phyloP scores from a whole-genome alignment of 2,329 filamentous ascomycete genomes.

The Ilyonectria robusta region DNA sequence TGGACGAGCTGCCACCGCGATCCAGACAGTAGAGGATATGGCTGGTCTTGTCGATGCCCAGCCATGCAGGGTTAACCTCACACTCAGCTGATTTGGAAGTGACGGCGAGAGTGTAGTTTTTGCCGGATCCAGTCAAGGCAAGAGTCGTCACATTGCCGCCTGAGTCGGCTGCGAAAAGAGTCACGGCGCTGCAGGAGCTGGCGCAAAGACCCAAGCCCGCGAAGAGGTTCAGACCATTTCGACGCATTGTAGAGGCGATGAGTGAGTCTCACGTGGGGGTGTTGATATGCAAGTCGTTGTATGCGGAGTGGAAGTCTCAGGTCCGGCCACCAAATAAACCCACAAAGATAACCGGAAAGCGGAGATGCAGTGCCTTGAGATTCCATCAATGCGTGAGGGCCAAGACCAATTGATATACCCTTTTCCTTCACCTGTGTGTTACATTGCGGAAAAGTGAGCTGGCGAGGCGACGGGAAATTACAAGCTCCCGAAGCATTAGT shows the following conservation, averaged over 20 bases:
- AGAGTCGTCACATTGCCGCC: constrained; percentile 41
- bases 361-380: not conserved
- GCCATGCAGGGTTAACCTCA: constrained; percentile 36
- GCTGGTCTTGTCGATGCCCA: constrained; percentile 33
- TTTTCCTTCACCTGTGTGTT: not conserved
- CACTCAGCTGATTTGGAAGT: constrained; percentile 32
- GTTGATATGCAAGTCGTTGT: not conserved
- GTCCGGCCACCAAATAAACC: not conserved
- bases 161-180: constrained; percentile 42
- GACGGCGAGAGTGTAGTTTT: constrained; percentile 25
- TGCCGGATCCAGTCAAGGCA: constrained; percentile 14
- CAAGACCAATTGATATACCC: not conserved
- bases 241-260: constrained; percentile 2
- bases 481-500: not conserved
- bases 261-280: not conserved
- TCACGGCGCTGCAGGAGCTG: constrained; percentile 28
- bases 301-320: not conserved
- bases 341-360: not conserved
- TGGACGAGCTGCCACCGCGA: constrained; percentile 24
- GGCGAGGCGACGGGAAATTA: not conserved
- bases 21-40: constrained; percentile 43
- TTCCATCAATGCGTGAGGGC: not conserved
- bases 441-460: not conserved
- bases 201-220: constrained; percentile 25
- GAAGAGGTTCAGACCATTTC: constrained; percentile 13